These are phyloP conservation scores for Conticribra weissflogii DNA, from an alignment of 108 stramenopile genomes.

Conservation along the genomic window DNA sequence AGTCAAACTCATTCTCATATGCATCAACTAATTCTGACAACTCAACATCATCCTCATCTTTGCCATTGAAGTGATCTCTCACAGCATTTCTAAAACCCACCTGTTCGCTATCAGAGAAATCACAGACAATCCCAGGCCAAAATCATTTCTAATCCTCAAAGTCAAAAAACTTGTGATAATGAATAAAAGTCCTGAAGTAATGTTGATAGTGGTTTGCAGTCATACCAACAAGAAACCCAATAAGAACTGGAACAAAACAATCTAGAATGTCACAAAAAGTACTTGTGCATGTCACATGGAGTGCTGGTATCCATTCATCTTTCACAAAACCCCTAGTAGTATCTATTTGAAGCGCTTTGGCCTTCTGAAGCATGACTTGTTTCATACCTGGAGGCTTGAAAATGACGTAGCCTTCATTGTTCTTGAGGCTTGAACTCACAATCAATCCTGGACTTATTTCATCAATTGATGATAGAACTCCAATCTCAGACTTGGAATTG, in stretches of 20 bases:
- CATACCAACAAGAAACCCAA: conserved; percentile 1
- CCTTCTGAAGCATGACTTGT: neutral
- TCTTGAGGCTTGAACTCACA: neutral
- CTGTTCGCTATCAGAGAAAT: conserved; percentile 3
- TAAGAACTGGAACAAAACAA: neutral
- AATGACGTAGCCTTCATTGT: neutral
- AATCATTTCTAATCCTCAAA: neutral
- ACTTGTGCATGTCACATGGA: neutral
- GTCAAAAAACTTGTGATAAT: neutral
- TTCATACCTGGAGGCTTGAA: neutral
- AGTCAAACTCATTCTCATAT: neutral
- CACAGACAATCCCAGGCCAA: conserved; percentile 3
- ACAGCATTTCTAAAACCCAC: neutral
- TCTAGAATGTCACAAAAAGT: neutral
- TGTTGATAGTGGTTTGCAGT: neutral
- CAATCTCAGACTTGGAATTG: neutral
- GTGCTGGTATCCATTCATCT: neutral
- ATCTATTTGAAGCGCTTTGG: neutral
- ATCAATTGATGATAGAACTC: neutral
- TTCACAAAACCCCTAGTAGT: conserved; percentile 1
- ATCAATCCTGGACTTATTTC: neutral
- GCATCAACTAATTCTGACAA: neutral
- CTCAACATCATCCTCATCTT: neutral
- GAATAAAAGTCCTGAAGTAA: neutral
- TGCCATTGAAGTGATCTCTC: neutral